A percentile compares a stretch with the other conserved stretches of the same genome.
Conservation (phyloP, 352 stramenopile genomes). For the Phytophthora constricta region DNA sequence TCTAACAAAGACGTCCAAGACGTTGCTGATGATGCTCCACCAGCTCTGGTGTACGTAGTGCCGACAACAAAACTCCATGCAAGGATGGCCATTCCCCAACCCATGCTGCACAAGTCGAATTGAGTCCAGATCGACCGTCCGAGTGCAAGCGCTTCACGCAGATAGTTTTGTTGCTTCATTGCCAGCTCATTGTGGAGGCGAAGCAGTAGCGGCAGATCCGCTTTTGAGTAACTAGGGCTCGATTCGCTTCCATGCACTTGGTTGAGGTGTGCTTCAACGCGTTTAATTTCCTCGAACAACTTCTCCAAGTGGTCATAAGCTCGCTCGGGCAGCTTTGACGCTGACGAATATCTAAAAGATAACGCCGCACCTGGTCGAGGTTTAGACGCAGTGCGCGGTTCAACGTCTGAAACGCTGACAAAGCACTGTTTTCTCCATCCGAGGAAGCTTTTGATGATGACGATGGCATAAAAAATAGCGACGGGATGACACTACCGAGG, state of each 20-base stretch:
- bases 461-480: constrained; percentile 77
- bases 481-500: constrained; percentile 93
- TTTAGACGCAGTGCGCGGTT: constrained; percentile 84
- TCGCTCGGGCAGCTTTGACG: constrained; percentile 67
- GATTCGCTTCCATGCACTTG: constrained; percentile 13
- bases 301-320: constrained; percentile 66
- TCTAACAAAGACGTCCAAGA: constrained; percentile 17
- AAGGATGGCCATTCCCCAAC: constrained; percentile 65
- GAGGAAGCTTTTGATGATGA: background rate
- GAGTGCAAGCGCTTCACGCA: constrained; percentile 68
- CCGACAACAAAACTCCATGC: constrained; percentile 44
- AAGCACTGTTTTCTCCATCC: constrained; percentile 13
- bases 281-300: constrained; percentile 47
- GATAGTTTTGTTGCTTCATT: constrained; percentile 55
- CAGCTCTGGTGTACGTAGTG: constrained; percentile 7
- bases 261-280: constrained; percentile 39
- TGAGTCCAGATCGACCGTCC: constrained; percentile 88
- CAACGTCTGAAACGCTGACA: constrained; percentile 51
- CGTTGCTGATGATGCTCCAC: background rate
- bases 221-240: constrained; percentile 10
- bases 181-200: constrained; percentile 47
- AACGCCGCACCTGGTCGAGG: constrained; percentile 83
- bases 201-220: constrained; percentile 41
- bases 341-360: constrained; percentile 74
- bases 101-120: constrained; percentile 85